Conservation (phyloP, 192 early-diverging fungal genomes). For the Coemansia furcata region DNA sequence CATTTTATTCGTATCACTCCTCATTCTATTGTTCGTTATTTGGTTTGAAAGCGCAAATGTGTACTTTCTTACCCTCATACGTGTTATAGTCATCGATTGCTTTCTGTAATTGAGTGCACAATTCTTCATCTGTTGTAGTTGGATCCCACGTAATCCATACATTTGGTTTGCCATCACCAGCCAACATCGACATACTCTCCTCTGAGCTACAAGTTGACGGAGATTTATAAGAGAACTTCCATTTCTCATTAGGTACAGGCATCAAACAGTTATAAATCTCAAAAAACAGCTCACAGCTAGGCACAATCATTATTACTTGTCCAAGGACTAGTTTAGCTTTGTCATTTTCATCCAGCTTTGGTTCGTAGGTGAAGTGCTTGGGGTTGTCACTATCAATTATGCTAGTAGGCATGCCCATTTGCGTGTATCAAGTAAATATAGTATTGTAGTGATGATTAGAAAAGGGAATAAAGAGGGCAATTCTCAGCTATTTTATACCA, state of each 20-base stretch:
- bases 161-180: neutral
- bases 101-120: neutral
- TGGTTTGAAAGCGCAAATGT: neutral
- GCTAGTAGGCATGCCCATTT: neutral
- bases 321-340: neutral
- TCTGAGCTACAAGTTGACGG: neutral
- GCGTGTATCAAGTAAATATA: neutral
- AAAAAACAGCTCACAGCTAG: neutral
- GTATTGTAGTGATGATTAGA: neutral
- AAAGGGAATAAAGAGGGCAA: neutral
- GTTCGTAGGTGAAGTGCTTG: neutral
- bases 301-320: neutral
- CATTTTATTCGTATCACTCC: too few relatives aligned
- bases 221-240: neutral
- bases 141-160: conserved; percentile 1
- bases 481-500: neutral
- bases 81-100: neutral
- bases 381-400: neutral
- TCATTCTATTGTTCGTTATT: too few relatives aligned
- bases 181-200: neutral
- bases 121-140: neutral
- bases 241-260: neutral
- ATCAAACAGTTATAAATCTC: neutral
- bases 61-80: neutral
- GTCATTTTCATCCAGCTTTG: too few relatives aligned